phyloP scores from a whole-genome alignment of 345 rosid genomes.

The Hirschfeldia incana region DNA sequence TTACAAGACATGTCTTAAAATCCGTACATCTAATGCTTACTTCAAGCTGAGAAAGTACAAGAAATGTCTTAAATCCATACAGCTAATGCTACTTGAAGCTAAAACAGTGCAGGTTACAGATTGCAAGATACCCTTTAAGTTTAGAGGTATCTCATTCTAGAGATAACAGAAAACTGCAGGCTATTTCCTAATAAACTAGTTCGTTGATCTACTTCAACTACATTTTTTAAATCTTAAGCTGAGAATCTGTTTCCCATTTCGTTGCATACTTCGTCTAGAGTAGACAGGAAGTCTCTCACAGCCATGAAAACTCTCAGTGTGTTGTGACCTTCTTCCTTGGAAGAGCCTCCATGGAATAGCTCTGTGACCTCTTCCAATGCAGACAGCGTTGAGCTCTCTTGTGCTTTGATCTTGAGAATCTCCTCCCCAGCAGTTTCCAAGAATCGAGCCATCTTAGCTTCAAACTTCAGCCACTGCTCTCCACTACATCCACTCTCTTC shows the following conservation, averaged over 20 bases:
- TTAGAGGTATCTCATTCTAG: not conserved
- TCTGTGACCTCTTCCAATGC: conserved; percentile 85
- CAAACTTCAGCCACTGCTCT: conserved; percentile 54
- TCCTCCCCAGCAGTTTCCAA: conserved; percentile 66
- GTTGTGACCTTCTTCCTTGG: conserved; percentile 90
- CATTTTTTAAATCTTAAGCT: not conserved
- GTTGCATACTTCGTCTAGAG: conserved; percentile 79
- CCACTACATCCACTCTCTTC: conserved; percentile 32
- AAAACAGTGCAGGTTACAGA: not conserved
- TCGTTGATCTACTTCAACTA: conserved; percentile 12
- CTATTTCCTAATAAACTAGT: not conserved
- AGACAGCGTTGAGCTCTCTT: conserved; percentile 69
- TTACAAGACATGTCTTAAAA: not conserved
- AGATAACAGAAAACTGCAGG: not conserved
- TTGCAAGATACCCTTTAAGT: not conserved
- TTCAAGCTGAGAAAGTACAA: not conserved
- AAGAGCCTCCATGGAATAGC: conserved; percentile 84
- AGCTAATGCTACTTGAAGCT: not conserved
- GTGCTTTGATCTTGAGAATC: conserved; percentile 71
- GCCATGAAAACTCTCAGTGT: conserved; percentile 86
- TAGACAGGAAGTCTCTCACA: conserved; percentile 71
- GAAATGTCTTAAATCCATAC: not conserved
- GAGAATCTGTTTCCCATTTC: conserved; percentile 55
- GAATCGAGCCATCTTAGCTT: conserved; percentile 59
- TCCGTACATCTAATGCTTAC: not conserved